Percentiles rank a stretch among this genome's conserved stretches.
These are phyloP conservation scores for Blastobotrys serpentis DNA, from an alignment of 1,139 yeast genomes.

Conservation along the genomic window DNA sequence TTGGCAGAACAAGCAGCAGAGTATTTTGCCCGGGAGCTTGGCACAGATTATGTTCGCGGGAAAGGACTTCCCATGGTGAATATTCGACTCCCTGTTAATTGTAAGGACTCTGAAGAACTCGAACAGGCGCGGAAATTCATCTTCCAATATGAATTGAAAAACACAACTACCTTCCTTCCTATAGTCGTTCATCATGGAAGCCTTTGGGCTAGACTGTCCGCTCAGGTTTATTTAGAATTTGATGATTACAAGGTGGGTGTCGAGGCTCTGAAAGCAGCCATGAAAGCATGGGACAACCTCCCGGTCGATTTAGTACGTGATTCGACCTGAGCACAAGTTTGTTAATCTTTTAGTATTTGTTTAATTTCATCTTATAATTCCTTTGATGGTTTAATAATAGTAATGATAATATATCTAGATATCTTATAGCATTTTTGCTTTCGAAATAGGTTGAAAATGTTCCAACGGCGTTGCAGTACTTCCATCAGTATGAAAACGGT, in stretches of 20 bases:
- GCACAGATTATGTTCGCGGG: conserved; percentile 29
- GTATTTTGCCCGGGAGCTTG: conserved; percentile 38
- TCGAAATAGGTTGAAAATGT: too few species aligned
- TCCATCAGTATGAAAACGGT: too few species aligned
- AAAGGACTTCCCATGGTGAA: conserved; percentile 49
- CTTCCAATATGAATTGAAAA: conserved; percentile 28
- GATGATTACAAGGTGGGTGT: conserved; percentile 52
- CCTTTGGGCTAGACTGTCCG: conserved; percentile 54
- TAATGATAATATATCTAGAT: too few species aligned
- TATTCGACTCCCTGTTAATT: conserved; percentile 43
- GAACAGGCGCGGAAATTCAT: conserved; percentile 18
- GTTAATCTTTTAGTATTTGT: too few species aligned
- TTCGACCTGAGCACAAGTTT: too few species aligned
- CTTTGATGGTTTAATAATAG: too few species aligned
- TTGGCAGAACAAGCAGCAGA: conserved; percentile 49
- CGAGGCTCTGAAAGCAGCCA: conserved; percentile 34
- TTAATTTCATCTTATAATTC: too few species aligned
- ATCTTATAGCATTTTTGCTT: too few species aligned
- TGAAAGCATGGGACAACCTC: conserved; percentile 16
- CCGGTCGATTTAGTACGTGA: conserved; percentile 15
- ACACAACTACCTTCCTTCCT: conserved; percentile 50
- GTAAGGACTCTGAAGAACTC: conserved; percentile 14
- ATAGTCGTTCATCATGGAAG: conserved; percentile 44
- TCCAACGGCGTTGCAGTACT: too few species aligned
- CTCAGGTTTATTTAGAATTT: conserved; percentile 58